Evolutionary conservation across 2,329 filamentous ascomycete genomes (phyloP).

Genomic region (Plenodomus biglobosus): DNA sequence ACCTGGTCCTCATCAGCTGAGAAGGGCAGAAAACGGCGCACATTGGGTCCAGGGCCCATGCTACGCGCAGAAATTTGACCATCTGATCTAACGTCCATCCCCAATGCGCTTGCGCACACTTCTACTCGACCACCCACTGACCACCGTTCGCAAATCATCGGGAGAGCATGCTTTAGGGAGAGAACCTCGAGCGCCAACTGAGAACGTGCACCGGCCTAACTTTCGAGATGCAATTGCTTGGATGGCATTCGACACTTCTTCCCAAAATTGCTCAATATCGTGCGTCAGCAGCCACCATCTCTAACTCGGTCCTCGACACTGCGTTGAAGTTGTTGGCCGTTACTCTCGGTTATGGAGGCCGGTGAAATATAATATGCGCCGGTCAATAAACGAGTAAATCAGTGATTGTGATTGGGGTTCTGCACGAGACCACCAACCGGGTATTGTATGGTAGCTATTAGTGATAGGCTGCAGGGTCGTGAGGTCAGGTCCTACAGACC

Average conservation of each 20-base stretch:
- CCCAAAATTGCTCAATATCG: conserved; percentile 9
- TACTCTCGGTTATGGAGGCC: no score
- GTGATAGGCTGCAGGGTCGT: no score
- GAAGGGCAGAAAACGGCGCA: conserved; percentile 1
- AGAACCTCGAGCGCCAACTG: background rate
- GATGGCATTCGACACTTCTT: background rate
- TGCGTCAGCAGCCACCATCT: conserved; percentile 9
- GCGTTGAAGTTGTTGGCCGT: no score
- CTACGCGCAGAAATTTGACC: background rate
- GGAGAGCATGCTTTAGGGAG: background rate
- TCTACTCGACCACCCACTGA: conserved; percentile 1
- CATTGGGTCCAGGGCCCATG: conserved; percentile 6
- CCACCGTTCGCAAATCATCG: background rate
- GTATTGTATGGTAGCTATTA: no score
- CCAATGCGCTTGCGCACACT: background rate
- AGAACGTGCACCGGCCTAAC: conserved; percentile 5
- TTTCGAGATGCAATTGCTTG: background rate
- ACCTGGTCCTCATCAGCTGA: conserved; percentile 8
- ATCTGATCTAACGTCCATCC: background rate
- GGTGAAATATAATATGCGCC: background rate
- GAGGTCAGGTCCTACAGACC: background rate
- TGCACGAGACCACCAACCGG: background rate
- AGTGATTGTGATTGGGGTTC: background rate
- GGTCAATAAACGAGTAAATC: background rate
- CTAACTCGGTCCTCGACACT: background rate